Base-by-base conservation (phyloP, 208 protist genomes). In the Polymyxa betae region DNA sequence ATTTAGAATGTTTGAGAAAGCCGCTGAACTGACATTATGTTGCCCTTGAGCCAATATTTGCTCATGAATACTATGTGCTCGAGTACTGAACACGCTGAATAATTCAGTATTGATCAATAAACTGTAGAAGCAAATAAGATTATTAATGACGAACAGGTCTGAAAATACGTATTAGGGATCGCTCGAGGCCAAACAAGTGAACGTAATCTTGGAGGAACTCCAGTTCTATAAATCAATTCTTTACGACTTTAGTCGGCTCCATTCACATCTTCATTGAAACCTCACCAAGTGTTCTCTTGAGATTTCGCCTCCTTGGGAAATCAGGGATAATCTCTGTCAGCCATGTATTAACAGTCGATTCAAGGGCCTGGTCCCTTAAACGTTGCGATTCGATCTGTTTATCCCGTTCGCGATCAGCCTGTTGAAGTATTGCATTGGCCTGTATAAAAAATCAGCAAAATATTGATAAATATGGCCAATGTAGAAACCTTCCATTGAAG, bases 141-240 rank as follows among this genome's bases (percentile, higher is more conserved):
- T 60, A 60, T 24, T 60, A 24, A 60, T 5, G 12, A 60, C 5
- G 49, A 60, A 60, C 5, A 60, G 49, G 49, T 24, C 49, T 60
- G 5, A 60, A 24, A 60, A 29, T 60, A 60, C 49, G 12, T 24
- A 60, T 90, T 90, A 5, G 43, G 1, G 29, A 90, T 54, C 20
- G 89, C 89, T 5, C 38, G 45, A 16, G 89, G 20, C 89, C 89
- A 90, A 32, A 90, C 89, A 32, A 44, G 1, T 5, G 89, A 82
- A 38, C 89, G 38, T 66, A 82, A 32, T 45, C 45, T n/a, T 29
- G 89, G 52, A 38, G 89, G 89, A 43, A 90, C n/a, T n/a, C 89
- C 89, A 24, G 49, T 43, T 66, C 38, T 54, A 35, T 49, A 82
- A 12, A 90, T 12, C 54, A 46, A 54, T 5, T 54, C 89, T 82